A percentile compares a stretch with the other conserved stretches of the same genome.
These are phyloP conservation scores for Marasmius sp. DNA, from an alignment of 1,284 basidiomycete genomes.

Conservation along the genomic window DNA sequence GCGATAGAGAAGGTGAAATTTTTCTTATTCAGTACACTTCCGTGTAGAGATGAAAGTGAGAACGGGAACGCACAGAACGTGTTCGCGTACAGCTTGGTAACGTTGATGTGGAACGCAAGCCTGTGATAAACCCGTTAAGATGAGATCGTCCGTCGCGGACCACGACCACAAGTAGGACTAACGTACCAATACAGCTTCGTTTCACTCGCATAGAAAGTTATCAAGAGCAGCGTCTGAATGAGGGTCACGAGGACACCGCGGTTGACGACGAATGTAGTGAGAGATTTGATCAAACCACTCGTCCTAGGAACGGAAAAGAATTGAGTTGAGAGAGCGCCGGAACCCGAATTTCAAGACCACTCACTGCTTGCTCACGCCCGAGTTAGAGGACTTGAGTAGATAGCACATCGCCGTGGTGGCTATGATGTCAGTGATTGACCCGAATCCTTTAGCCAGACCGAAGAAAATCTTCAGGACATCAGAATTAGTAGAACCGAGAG, in stretches of 20 bases:
- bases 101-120: slow-evolving; percentile 24
- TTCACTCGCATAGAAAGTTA: slow-evolving; percentile 24
- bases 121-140: neutral
- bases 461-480: slow-evolving; percentile 31
- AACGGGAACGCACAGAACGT: slow-evolving; percentile 24
- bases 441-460: slow-evolving; percentile 42
- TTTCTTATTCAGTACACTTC: neutral
- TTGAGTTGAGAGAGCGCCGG: neutral
- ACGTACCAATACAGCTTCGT: slow-evolving; percentile 20
- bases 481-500: neutral
- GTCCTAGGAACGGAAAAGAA: slow-evolving; percentile 23
- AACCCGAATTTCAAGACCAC: slow-evolving; percentile 5
- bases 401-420: slow-evolving; percentile 42
- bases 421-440: slow-evolving; percentile 39
- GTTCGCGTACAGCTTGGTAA: slow-evolving; percentile 28
- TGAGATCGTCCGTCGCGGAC: neutral
- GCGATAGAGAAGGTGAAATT: neutral
- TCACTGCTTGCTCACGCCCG: slow-evolving; percentile 30
- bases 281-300: slow-evolving; percentile 30
- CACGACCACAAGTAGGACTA: neutral
- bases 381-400: slow-evolving; percentile 32
- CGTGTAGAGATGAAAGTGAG: neutral
- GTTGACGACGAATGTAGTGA: slow-evolving; percentile 30
- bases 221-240: slow-evolving; percentile 23
- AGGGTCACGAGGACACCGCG: slow-evolving; percentile 24